Base-by-base conservation (phyloP, 441 rosid genomes). In the Isatis lusitanica region DNA sequence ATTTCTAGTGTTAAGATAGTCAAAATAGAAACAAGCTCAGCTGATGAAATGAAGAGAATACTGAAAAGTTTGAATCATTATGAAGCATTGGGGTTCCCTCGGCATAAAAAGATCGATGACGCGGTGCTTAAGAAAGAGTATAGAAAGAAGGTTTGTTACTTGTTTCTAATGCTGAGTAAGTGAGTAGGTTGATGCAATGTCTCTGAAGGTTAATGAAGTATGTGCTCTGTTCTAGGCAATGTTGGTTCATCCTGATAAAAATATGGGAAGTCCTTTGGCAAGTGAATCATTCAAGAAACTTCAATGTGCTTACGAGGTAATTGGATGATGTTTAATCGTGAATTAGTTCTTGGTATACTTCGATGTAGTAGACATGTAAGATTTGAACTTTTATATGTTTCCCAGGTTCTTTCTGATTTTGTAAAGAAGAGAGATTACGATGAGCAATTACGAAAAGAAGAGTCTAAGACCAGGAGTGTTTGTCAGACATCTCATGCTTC, bases 241-340 rank as follows among this genome's bases (percentile, higher is more conserved):
- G 98, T 87, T 93, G 82, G 99, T 96, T 62, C 99, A 96, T 88
- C 99, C 99, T 7, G 99, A 93, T 85, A 96, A 96, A 79, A 96
- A 93, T 76, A 87, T 86, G 97, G 98, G 99, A 72, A 96, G 89
- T 83, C 84, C 97, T 39, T 74, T 85, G 44, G 98, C 99, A 18
- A 92, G 99, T 77, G 99, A 96, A 80, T 92, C 99, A 35, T 96
- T 96, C 82, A 93, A 96, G 88, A 96, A 93, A 82, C 85, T 95
- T 82, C 99, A 93, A 62, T 86, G 95, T 80, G 99, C 98, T 73
- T 95, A 84, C 73, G 99, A 96, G 97, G 99, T 90, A 74, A 80
- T n/a, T 40, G 33, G 26, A 65, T 57, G 36, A 55, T 1, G 31
- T 55, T 47, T 18, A 35, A 7, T 44, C 42, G 10, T 56, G 30